Conservation (phyloP, 176 grass and related monocot genomes). For the Thalia dealbata region DNA sequence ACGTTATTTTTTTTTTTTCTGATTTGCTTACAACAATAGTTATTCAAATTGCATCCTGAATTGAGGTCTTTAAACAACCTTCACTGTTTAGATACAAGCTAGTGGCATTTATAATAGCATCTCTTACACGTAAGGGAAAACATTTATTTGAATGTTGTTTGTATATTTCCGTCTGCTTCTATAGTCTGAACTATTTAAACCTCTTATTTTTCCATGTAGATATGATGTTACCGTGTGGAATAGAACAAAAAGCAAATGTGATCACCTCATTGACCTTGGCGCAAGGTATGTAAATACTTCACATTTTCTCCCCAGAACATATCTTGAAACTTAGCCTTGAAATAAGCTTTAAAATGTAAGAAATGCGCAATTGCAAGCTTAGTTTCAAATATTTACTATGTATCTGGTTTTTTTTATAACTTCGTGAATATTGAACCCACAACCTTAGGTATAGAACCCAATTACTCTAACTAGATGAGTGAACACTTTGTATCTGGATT, state of each 20-base stretch:
- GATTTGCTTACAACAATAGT: neutral
- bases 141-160: no score
- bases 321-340: neutral
- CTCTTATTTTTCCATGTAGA: slow-evolving; percentile 21
- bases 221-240: slow-evolving; percentile 85
- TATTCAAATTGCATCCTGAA: neutral
- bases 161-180: no score
- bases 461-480: no score
- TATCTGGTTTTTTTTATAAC: no score
- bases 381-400: neutral
- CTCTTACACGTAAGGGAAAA: neutral
- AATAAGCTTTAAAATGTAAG: neutral
- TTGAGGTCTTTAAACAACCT: neutral
- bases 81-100: neutral
- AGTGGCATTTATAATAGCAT: neutral
- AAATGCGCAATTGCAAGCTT: neutral
- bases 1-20: neutral
- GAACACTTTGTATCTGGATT: no score
- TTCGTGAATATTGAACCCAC: no score
- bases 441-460: no score
- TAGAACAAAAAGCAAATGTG: slow-evolving; percentile 79
- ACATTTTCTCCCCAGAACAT: neutral
- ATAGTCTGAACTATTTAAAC: neutral
- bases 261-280: slow-evolving; percentile 59
- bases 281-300: slow-evolving; percentile 36